Conservation (phyloP, 2,329 filamentous ascomycete genomes). For the Aspergillus bombycis region DNA sequence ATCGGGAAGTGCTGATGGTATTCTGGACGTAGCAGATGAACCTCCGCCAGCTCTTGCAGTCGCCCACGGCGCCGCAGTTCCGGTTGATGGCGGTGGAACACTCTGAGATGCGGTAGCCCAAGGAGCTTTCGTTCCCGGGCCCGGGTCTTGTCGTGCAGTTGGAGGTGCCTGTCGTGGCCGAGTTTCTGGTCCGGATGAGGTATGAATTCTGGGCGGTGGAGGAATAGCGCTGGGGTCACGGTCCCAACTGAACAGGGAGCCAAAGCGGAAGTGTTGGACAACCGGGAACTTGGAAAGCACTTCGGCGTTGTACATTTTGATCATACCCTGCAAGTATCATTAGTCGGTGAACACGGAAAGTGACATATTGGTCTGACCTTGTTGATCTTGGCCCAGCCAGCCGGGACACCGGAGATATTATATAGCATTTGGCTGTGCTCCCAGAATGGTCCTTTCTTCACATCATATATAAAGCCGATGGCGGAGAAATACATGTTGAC, state of each 20-base stretch:
- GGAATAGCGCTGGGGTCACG: slow-evolving; percentile 62
- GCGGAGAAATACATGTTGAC: slow-evolving; percentile 91
- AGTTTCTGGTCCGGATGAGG: slow-evolving; percentile 38
- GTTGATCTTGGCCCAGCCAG: slow-evolving; percentile 99
- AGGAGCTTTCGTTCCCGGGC: slow-evolving; percentile 37
- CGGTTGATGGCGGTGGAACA: slow-evolving; percentile 19
- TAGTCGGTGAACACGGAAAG: background rate
- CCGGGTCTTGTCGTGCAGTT: slow-evolving; percentile 18
- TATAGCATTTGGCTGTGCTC: slow-evolving; percentile 93
- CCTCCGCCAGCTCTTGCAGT: slow-evolving; percentile 19
- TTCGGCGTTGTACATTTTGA: slow-evolving; percentile 99
- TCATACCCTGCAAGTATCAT: slow-evolving; percentile 70
- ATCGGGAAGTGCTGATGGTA: slow-evolving; percentile 24
- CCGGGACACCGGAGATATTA: slow-evolving; percentile 87
- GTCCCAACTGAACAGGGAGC: slow-evolving; percentile 78
- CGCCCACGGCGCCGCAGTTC: slow-evolving; percentile 37
- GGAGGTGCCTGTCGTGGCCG: slow-evolving; percentile 24
- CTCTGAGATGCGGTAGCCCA: slow-evolving; percentile 35
- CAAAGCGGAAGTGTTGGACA: slow-evolving; percentile 92
- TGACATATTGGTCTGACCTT: slow-evolving; percentile 51
- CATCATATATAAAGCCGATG: slow-evolving; percentile 94
- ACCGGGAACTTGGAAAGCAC: slow-evolving; percentile 96
- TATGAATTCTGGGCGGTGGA: slow-evolving; percentile 59
- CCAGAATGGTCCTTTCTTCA: slow-evolving; percentile 97
- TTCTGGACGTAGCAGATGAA: slow-evolving; percentile 12